A percentile compares a stretch with the other conserved stretches of the same genome.
Conservation (phyloP, 176 grass and related monocot genomes). For the Otatea glauca region DNA sequence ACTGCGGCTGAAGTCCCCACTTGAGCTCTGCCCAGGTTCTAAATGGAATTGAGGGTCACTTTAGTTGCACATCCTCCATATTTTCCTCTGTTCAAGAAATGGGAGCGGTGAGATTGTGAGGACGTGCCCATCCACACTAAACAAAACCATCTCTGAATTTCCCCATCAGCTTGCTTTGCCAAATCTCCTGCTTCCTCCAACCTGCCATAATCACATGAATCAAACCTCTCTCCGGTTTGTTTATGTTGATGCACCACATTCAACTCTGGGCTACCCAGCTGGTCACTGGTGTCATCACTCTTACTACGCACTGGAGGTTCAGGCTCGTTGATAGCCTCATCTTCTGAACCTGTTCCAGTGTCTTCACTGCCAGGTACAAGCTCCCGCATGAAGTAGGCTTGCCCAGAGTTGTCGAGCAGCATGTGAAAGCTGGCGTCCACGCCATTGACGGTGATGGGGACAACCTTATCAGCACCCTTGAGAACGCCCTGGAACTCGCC, state of each 20-base stretch:
- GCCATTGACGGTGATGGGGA: constrained; percentile 87
- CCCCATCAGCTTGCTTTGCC: constrained; percentile 51
- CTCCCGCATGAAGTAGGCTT: constrained; percentile 96
- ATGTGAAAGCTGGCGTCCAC: constrained; percentile 85
- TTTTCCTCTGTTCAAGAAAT: constrained; percentile 70
- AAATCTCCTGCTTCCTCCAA: constrained; percentile 71
- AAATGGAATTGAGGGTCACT: constrained; percentile 84
- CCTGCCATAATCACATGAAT: constrained; percentile 67
- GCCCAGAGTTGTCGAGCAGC: constrained; percentile 93
- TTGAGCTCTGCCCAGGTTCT: constrained; percentile 81
- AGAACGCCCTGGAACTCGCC: constrained; percentile 98
- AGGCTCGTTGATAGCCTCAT: constrained; percentile 46
- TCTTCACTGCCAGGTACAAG: constrained; percentile 63
- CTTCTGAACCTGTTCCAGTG: constrained; percentile 24
- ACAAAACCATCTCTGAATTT: constrained; percentile 89
- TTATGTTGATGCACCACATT: constrained; percentile 46
- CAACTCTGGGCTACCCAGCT: constrained; percentile 39
- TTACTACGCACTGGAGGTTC: constrained; percentile 52
- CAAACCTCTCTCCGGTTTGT: constrained; percentile 38
- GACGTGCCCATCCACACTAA: constrained; percentile 89
- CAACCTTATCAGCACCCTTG: constrained; percentile 89
- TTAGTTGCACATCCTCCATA: constrained; percentile 68
- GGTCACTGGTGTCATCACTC: constrained; percentile 45
- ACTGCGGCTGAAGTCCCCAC: constrained; percentile 65
- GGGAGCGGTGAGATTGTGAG: constrained; percentile 65